Conservation (phyloP, 2,329 filamentous ascomycete species). For the Orbilia brochopaga region DNA sequence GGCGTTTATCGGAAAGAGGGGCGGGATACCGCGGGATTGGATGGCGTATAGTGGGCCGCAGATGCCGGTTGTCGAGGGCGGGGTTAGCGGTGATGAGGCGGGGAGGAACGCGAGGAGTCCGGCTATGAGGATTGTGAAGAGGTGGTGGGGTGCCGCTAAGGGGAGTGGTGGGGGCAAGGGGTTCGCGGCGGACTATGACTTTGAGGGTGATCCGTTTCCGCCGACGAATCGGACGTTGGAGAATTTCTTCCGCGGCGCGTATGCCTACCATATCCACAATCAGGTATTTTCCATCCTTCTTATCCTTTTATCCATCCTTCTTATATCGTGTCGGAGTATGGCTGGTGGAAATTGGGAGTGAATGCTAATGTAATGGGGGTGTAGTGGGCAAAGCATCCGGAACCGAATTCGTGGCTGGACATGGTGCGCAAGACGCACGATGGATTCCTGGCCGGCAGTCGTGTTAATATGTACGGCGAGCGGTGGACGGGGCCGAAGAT, state of each 20-base stretch:
- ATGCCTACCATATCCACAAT: constrained; percentile 67
- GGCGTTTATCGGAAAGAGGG: constrained; percentile 62
- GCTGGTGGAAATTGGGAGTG: not conserved
- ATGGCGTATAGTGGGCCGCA: constrained; percentile 62
- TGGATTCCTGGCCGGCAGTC: constrained; percentile 62
- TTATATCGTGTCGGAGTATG: not conserved
- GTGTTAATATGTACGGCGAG: constrained; percentile 64
- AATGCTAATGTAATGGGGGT: constrained; percentile 9
- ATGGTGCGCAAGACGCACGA: constrained; percentile 64
- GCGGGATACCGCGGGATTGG: constrained; percentile 63
- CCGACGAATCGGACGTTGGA: constrained; percentile 65
- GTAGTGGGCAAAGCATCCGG: constrained; percentile 65
- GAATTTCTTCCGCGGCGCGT: constrained; percentile 65
- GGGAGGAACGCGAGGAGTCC: constrained; percentile 21
- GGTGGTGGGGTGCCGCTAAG: not conserved
- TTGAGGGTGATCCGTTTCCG: constrained; percentile 63
- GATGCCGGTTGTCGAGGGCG: constrained; percentile 56
- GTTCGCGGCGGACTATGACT: constrained; percentile 57
- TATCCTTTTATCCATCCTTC: not conserved
- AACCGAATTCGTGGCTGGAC: constrained; percentile 65
- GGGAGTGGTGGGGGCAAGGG: not conserved
- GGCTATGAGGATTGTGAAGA: constrained; percentile 10
- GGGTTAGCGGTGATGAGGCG: constrained; percentile 47
- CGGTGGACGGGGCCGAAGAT: constrained; percentile 63
- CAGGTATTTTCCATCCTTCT: constrained; percentile 60